Evolutionary conservation across 164 flowering plant species (phyloP).

Genomic region (Malania oleifera): DNA sequence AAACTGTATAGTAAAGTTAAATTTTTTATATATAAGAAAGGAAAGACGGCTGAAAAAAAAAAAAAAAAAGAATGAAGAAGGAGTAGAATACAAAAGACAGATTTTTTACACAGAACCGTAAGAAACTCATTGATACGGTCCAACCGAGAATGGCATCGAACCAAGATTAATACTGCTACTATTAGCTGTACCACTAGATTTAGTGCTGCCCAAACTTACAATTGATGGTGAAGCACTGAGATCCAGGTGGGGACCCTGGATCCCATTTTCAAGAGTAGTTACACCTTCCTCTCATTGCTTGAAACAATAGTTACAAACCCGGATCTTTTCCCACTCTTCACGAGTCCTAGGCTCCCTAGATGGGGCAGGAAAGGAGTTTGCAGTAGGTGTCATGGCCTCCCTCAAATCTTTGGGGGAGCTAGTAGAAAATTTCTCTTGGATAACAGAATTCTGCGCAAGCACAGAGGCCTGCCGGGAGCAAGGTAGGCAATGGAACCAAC

Average conservation of each 20-base stretch:
- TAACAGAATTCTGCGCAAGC: slow-evolving; percentile 21
- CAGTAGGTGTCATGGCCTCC: slow-evolving; percentile 13
- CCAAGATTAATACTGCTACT: slow-evolving; percentile 49
- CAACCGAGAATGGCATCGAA: slow-evolving; percentile 51
- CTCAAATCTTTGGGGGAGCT: slow-evolving; percentile 2
- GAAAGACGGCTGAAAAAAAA: no score
- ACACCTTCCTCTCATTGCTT: slow-evolving; percentile 63
- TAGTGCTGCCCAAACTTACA: slow-evolving; percentile 62
- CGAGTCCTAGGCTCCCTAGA: slow-evolving; percentile 30
- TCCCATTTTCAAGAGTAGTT: slow-evolving; percentile 38
- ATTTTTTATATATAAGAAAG: no score
- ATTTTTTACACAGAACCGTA: slow-evolving; percentile 30
- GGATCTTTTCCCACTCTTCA: slow-evolving; percentile 70
- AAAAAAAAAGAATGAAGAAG: no score
- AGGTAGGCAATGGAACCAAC: slow-evolving; percentile 52
- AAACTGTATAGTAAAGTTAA: no score
- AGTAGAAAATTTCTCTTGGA: slow-evolving; percentile 23
- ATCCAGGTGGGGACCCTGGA: slow-evolving; percentile 31
- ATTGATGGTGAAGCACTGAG: slow-evolving; percentile 61
- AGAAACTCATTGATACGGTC: slow-evolving; percentile 44
- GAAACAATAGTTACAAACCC: slow-evolving; percentile 85
- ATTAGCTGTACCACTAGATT: slow-evolving; percentile 51
- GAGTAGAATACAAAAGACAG: no score
- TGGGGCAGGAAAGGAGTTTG: slow-evolving; percentile 62
- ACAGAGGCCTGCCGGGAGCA: slow-evolving; percentile 32